These are phyloP conservation scores for Articulospora tetracladia DNA, from an alignment of 495 filamentous ascomycete genomes.

Conservation along the genomic window DNA sequence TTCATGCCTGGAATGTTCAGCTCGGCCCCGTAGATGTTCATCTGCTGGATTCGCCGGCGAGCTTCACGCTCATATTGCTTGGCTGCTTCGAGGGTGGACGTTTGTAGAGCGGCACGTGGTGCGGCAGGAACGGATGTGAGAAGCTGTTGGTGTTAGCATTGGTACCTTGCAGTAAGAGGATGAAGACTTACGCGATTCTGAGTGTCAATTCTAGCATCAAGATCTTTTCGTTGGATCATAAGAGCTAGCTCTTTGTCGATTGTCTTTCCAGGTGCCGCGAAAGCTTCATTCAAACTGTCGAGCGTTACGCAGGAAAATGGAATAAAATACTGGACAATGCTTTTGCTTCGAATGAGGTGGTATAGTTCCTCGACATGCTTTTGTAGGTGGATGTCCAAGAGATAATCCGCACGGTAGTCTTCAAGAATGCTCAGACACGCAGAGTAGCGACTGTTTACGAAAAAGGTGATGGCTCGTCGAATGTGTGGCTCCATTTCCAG, in stretches of 20 bases:
- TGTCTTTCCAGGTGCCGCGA: conserved; percentile 47
- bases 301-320: conserved; percentile 75
- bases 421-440: conserved; percentile 79
- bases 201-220: conserved; percentile 82
- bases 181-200: conserved; percentile 58
- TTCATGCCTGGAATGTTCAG: conserved; percentile 58
- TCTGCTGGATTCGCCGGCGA: conserved; percentile 67
- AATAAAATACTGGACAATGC: conserved; percentile 85
- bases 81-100: conserved; percentile 59
- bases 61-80: conserved; percentile 69
- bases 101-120: conserved; percentile 62
- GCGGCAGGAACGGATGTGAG: conserved; percentile 66
- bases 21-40: conserved; percentile 69
- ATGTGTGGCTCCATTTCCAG: conserved; percentile 94
- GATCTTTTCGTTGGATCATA: conserved; percentile 67
- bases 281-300: conserved; percentile 63
- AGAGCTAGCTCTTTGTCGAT: conserved; percentile 72
- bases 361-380: conserved; percentile 69
- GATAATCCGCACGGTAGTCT: conserved; percentile 75
- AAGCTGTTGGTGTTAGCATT: conserved; percentile 36
- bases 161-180: neutral
- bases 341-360: conserved; percentile 73
- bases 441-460: conserved; percentile 83
- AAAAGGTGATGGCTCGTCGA: conserved; percentile 82
- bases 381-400: conserved; percentile 85